Evolutionary conservation across 148 eudicot species (phyloP), one percentile per base, ranked within the genome.

Genomic region (Silene uniflora): DNA sequence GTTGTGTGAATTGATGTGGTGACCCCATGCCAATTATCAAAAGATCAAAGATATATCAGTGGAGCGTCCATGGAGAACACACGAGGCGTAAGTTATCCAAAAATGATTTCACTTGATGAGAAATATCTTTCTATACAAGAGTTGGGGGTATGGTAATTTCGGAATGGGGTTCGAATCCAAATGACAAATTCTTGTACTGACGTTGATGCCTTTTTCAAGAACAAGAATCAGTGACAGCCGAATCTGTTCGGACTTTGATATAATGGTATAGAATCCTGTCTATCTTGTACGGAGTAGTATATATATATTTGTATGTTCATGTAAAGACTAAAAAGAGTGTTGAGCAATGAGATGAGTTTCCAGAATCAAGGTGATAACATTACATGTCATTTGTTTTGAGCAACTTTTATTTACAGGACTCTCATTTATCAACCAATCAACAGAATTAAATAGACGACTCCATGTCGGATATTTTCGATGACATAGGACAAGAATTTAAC

Each of bases 21-120:
- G 56, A 68, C 17, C 17, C 71, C 63, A 21, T 75, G 70, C 75
- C 67, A 63, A 17, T 55, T 64, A 18, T 22, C 6, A 71, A 61
- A 64, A 12, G 7, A 71, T 71, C 44, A 54, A 64, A 59, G 47
- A 14, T 64, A 23, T 46, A n/a, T 44, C 18, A 23, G 23, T 23
- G 42, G 39, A 54, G 56, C 11, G 16, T 54, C 24, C 46, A 69
- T 59, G 60, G 65, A 16, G 73, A 60, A 27, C n/a, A 42, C 65
- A 59, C 60, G 10, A 68, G 0, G 67, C 49, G 39, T 69, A 42
- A 29, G 22, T 52, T 10, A 2, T 11, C 39, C 19, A 39, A 17
- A 52, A 47, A 60, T 1, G 17, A 25, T 67, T 27, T 4, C 47
- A 10, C 58, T 14, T 10, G 0, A 10, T 7, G 39, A 24, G 18